These are phyloP conservation scores for Centella asiatica DNA, from an alignment of 129 eudicot genomes.

Conservation along the genomic window DNA sequence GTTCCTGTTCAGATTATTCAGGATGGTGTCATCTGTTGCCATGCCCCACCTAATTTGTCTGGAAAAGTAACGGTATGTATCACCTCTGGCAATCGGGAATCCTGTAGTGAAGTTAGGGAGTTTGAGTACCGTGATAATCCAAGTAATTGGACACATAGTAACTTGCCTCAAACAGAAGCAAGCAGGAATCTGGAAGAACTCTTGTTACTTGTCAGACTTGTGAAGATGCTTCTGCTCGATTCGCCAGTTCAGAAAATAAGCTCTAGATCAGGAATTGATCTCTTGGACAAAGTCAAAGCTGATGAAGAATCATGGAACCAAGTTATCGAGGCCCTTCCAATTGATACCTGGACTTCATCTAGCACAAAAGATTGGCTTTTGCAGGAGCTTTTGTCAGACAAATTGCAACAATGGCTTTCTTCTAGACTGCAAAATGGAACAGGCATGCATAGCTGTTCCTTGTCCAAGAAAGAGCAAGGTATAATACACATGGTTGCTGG, in stretches of 20 bases:
- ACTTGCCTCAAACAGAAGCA: slow-evolving; percentile 30
- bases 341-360: slow-evolving; percentile 48
- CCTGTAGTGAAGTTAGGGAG: slow-evolving; percentile 88
- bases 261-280: slow-evolving; percentile 24
- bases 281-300: slow-evolving; percentile 27
- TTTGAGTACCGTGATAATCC: slow-evolving; percentile 66
- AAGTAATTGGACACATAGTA: slow-evolving; percentile 12
- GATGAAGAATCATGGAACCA: slow-evolving; percentile 70
- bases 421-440: slow-evolving; percentile 23
- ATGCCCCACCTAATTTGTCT: slow-evolving; percentile 58
- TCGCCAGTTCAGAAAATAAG: slow-evolving; percentile 22
- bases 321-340: slow-evolving; percentile 49
- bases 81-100: slow-evolving; percentile 76
- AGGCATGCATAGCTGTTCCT: slow-evolving; percentile 19
- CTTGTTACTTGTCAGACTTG: slow-evolving; percentile 65
- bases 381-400: slow-evolving; percentile 77
- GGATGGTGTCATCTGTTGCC: slow-evolving; percentile 82
- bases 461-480: slow-evolving; percentile 94
- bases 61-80: slow-evolving; percentile 72
- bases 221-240: slow-evolving; percentile 52
- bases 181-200: slow-evolving; percentile 55
- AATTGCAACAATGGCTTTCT: slow-evolving; percentile 72
- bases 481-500: slow-evolving; percentile 92
- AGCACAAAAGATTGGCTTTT: slow-evolving; percentile 62
- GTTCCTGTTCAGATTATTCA: slow-evolving; percentile 76